Base-by-base conservation (phyloP, 1,139 yeast genomes). In the Cylindricascospora bacillispora region DNA sequence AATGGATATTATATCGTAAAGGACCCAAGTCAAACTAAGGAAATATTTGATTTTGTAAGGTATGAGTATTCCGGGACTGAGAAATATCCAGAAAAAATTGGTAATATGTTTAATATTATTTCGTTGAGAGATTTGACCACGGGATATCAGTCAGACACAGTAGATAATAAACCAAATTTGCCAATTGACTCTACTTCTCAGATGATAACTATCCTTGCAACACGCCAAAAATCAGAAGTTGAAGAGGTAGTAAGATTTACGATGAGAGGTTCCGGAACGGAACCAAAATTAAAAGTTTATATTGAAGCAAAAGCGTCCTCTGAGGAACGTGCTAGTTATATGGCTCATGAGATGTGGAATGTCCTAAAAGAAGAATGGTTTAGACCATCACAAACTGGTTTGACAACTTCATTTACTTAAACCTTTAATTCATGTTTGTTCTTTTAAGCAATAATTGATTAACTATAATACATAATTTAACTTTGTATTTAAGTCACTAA, bases 221-320 rank as follows among this genome's bases (percentile, higher is more conserved):
- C 45, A n/a, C 52, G 47, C 7, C 44, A 17, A 3, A 15, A 26
- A 10, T 21, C 27, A 10, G 29, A 13, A 29, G 43, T 12, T 36
- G 30, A 34, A 2, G 68, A 60, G 22, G 39, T 41, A 13, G 72
- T 83, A 2, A 60, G 94, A 25, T 77, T 86, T 50, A 86, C 97
- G 0, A 74, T 82, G 29, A 65, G 98, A 30, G 95, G 97, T 0
- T 82, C 95, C 4, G 98, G 98, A 6, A 89, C 98, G 0, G 98
- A 89, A 51, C 97, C 97, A 3, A 89, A 89, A 49, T 61, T 89
- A 38, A 89, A 89, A 54, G 82, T 86, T 1, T 89, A 89, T 56
- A 76, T 89, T 25, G 97, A 89, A 51, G 93, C 93, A 0, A 57
- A 56, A 24, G 67, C 81, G 0, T 35, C 40, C 1, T 43, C 51